A percentile compares a stretch with the other conserved stretches of the same genome.
Evolutionary conservation across 805 yeast species (phyloP).

Genomic region (Monosporozyma unispora): DNA sequence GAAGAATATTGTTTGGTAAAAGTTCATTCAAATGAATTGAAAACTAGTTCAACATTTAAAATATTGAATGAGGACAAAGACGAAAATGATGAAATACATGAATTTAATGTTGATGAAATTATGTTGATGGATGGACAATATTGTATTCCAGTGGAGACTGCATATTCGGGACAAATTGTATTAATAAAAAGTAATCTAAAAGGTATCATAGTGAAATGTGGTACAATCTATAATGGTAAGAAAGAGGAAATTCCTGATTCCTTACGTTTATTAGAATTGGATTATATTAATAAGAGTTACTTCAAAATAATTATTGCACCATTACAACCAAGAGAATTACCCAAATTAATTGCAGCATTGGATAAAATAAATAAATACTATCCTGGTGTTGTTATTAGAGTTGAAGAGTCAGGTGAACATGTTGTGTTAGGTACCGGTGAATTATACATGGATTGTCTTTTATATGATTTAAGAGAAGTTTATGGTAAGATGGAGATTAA

Average conservation of each 20-base stretch:
- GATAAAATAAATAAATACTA: constrained; percentile 54
- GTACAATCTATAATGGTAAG: constrained; percentile 36
- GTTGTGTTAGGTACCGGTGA: constrained; percentile 80
- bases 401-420: constrained; percentile 86
- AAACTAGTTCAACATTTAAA: constrained; percentile 37
- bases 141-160: constrained; percentile 42
- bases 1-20: constrained; percentile 48
- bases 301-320: constrained; percentile 83
- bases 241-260: constrained; percentile 8
- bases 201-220: constrained; percentile 36
- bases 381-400: constrained; percentile 56
- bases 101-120: constrained; percentile 28
- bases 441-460: constrained; percentile 69
- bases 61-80: constrained; percentile 54
- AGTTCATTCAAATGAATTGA: constrained; percentile 52
- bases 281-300: constrained; percentile 40
- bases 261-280: constrained; percentile 25
- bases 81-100: constrained; percentile 25
- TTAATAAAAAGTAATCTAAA: constrained; percentile 47
- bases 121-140: constrained; percentile 66
- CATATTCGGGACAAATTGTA: constrained; percentile 60
- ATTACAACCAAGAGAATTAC: constrained; percentile 64
- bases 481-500: constrained; percentile 63
- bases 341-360: constrained; percentile 62
- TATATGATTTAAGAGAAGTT: constrained; percentile 63